phyloP scores from a whole-genome alignment of 1,139 yeast genomes.

The Pichia sp. region DNA sequence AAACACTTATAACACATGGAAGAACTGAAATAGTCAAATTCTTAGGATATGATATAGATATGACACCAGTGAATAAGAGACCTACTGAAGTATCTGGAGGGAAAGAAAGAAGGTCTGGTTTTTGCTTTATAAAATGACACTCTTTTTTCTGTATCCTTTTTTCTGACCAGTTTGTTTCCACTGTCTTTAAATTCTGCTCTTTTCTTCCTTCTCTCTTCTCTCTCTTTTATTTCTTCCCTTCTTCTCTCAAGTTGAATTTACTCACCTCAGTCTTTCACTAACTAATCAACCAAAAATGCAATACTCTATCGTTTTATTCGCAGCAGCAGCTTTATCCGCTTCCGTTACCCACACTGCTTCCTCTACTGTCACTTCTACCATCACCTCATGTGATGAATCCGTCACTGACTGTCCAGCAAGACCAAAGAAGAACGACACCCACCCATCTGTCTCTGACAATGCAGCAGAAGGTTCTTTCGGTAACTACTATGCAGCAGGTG shows the following conservation, averaged over 20 bases:
- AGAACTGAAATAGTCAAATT: too few relatives aligned
- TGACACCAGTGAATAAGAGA: too few relatives aligned
- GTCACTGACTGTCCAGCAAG: constrained; percentile 14
- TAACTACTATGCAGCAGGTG: constrained; percentile 24
- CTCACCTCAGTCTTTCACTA: constrained; percentile 11
- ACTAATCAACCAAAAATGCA: constrained; percentile 13
- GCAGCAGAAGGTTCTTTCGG: constrained; percentile 17
- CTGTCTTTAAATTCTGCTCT: neutral
- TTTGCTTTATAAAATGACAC: neutral
- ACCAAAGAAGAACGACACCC: constrained; percentile 1
- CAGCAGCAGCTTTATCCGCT: constrained; percentile 16
- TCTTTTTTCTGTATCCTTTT: neutral
- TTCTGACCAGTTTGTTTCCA: neutral
- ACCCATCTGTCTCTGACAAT: constrained; percentile 13
- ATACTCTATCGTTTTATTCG: constrained; percentile 14
- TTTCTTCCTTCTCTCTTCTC: neutral
- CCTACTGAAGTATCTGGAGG: too few relatives aligned
- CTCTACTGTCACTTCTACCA: constrained; percentile 11
- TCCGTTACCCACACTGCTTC: constrained; percentile 11
- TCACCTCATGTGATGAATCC: constrained; percentile 11
- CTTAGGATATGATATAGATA: too few relatives aligned
- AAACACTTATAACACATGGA: too few relatives aligned
- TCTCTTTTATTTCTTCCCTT: neutral
- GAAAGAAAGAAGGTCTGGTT: too few relatives aligned
- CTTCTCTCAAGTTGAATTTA: neutral